Evolutionary conservation across 2,329 filamentous ascomycete species (phyloP).

Genomic region (Penicillium sp.): DNA sequence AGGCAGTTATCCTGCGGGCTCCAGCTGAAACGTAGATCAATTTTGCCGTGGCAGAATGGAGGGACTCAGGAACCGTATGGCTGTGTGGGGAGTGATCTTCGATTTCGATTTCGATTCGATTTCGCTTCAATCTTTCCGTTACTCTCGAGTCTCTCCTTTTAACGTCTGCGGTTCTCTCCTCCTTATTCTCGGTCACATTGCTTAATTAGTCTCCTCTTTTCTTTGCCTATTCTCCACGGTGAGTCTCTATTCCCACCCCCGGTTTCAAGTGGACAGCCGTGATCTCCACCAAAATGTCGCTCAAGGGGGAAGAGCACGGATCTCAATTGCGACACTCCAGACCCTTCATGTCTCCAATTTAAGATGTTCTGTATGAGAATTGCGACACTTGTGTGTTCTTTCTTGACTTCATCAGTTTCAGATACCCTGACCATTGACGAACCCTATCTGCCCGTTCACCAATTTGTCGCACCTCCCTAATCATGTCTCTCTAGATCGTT

Average conservation of each 20-base stretch:
- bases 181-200: not conserved
- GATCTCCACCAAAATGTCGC: conserved; percentile 31
- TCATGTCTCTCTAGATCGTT: conserved; percentile 18
- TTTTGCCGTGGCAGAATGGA: not conserved
- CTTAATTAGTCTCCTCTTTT: not conserved
- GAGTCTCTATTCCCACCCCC: conserved; percentile 29
- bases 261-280: conserved; percentile 22
- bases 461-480: conserved; percentile 9
- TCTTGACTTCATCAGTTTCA: conserved; percentile 9
- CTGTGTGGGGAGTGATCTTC: conserved; percentile 9
- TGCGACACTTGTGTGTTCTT: conserved; percentile 5
- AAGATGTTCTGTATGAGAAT: not conserved
- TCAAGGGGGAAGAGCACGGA: conserved; percentile 25
- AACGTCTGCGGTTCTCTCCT: not conserved
- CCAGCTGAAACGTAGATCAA: not conserved
- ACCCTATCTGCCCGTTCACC: not conserved
- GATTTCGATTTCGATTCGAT: conserved; percentile 4
- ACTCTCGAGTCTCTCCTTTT: conserved; percentile 1
- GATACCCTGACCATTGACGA: conserved; percentile 1
- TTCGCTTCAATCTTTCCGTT: conserved; percentile 3
- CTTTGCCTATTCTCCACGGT: conserved; percentile 13
- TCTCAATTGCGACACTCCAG: conserved; percentile 13
- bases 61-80: not conserved
- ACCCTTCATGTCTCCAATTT: conserved; percentile 8
- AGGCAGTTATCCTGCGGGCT: conserved; percentile 7